Conservation (phyloP, 257 asterid species). For the Solanum tarapatanum region DNA sequence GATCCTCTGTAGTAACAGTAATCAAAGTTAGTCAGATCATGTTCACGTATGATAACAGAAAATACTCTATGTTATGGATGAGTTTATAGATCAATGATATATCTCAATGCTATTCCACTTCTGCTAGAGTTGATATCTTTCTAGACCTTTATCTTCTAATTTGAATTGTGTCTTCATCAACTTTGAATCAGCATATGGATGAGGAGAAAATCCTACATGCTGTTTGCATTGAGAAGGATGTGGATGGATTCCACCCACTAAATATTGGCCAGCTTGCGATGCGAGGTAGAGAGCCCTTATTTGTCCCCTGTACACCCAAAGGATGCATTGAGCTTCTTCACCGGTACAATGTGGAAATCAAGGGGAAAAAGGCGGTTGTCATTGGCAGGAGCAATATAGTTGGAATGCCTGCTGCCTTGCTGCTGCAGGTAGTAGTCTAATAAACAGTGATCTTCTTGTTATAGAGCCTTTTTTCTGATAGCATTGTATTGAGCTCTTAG, state of each 20-base stretch:
- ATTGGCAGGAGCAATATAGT: constrained; percentile 93
- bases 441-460: background rate
- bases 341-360: constrained; percentile 57
- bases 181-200: constrained; percentile 60
- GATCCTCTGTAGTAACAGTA: background rate
- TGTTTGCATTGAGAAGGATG: constrained; percentile 83
- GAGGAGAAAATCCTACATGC: constrained; percentile 74
- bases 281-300: constrained; percentile 86
- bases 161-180: background rate
- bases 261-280: constrained; percentile 87
- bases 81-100: background rate
- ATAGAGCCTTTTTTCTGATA: background rate
- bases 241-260: constrained; percentile 92
- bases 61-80: background rate
- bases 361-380: constrained; percentile 84
- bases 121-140: background rate
- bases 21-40: background rate
- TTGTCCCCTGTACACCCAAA: constrained; percentile 93
- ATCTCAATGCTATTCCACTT: background rate
- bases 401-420: constrained; percentile 84
- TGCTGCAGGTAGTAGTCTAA: constrained; percentile 53
- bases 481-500: background rate
- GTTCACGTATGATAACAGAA: background rate
- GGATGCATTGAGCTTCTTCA: constrained; percentile 89
- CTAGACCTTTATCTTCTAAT: background rate